phyloP scores from a whole-genome alignment of 805 yeast species.

The Metschnikowia koreensis region DNA sequence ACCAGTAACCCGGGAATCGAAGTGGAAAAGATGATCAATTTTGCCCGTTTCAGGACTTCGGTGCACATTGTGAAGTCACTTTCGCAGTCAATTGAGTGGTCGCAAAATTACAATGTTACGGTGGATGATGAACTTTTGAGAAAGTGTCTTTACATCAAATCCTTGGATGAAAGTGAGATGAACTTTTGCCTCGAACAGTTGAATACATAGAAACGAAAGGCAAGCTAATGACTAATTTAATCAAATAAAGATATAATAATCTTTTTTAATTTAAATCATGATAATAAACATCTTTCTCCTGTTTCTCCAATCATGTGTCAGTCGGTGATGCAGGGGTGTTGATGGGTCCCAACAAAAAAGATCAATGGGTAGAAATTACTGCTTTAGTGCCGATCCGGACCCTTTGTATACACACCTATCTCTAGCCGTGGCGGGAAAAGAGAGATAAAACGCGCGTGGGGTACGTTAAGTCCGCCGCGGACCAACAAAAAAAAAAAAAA shows the following conservation, averaged over 20 bases:
- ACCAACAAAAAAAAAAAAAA: not conserved
- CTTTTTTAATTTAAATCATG: no score
- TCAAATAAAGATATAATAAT: no score
- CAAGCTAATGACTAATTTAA: not conserved
- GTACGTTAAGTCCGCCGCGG: not conserved
- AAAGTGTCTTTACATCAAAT: slow-evolving; percentile 77
- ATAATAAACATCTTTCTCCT: no score
- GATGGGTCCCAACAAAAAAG: no score
- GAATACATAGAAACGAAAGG: not conserved
- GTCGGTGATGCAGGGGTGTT: no score
- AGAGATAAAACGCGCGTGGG: not conserved
- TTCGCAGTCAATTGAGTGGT: slow-evolving; percentile 83
- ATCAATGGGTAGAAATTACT: not conserved
- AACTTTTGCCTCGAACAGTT: slow-evolving; percentile 26
- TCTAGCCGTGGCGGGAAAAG: not conserved
- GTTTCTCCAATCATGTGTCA: no score
- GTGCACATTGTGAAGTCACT: slow-evolving; percentile 76
- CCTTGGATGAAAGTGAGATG: slow-evolving; percentile 74
- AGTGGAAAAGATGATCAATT: slow-evolving; percentile 58
- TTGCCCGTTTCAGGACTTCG: slow-evolving; percentile 71
- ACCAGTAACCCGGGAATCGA: slow-evolving; percentile 7
- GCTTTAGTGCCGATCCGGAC: not conserved
- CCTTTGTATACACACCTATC: not conserved
- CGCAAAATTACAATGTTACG: slow-evolving; percentile 59
- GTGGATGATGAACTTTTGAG: slow-evolving; percentile 66